phyloP scores from a whole-genome alignment of 495 filamentous ascomycete genomes.

The Trichoderma asperelloides region DNA sequence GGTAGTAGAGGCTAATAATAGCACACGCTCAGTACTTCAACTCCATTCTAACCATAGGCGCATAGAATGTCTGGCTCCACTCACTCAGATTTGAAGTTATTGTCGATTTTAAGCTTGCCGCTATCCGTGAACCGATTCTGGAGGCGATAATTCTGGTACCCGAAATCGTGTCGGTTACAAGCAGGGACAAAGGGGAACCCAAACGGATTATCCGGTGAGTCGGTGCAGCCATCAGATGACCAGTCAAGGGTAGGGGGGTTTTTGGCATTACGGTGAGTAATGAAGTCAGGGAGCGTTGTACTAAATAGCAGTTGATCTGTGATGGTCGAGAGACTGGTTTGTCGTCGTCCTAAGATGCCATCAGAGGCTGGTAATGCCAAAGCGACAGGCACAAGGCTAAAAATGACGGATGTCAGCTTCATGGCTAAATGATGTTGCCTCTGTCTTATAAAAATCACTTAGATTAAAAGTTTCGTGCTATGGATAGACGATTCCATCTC shows the following conservation, averaged over 20 bases:
- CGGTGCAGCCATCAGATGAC: conserved; percentile 33
- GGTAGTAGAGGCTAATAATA: conserved; percentile 26
- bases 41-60: too few species aligned
- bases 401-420: conserved; percentile 21
- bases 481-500: not conserved
- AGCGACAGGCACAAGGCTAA: conserved; percentile 15
- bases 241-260: conserved; percentile 30
- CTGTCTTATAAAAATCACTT: too few species aligned
- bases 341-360: conserved; percentile 4
- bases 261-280: conserved; percentile 18
- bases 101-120: conserved; percentile 28
- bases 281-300: conserved; percentile 24
- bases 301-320: conserved; percentile 31
- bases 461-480: not conserved
- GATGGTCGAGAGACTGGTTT: conserved; percentile 9
- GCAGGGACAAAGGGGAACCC: conserved; percentile 34
- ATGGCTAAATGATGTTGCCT: conserved; percentile 7
- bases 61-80: not conserved
- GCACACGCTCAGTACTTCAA: not conserved
- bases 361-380: conserved; percentile 16
- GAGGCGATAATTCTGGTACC: conserved; percentile 35
- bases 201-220: conserved; percentile 34
- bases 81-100: conserved; percentile 36
- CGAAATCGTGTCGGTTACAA: conserved; percentile 44
- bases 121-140: conserved; percentile 31